phyloP scores from a whole-genome alignment of 306 rosid genomes.

The Begonia masoniana region DNA sequence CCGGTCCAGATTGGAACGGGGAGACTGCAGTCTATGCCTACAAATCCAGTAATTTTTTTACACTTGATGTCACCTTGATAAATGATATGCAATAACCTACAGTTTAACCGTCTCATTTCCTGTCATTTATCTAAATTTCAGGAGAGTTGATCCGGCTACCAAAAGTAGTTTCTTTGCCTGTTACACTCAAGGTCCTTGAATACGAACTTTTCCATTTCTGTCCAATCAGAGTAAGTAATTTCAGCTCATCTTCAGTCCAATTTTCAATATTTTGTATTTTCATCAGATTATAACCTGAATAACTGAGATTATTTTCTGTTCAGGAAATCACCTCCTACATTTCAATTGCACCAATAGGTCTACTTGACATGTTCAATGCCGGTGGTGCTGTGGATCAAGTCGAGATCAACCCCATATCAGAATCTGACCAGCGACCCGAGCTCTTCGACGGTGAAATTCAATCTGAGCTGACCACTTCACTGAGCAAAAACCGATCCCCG shows the following conservation, averaged over 20 bases:
- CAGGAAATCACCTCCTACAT: conserved; percentile 50
- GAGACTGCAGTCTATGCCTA: conserved; percentile 49
- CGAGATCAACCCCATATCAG: conserved; percentile 20
- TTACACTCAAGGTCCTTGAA: conserved; percentile 65
- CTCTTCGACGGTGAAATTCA: conserved; percentile 27
- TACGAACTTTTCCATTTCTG: conserved; percentile 81
- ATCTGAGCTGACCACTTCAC: conserved; percentile 24
- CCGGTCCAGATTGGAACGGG: conserved; percentile 65
- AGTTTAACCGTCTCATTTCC: background rate
- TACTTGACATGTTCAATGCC: conserved; percentile 71
- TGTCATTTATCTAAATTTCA: conserved; percentile 12
- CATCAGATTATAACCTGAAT: background rate
- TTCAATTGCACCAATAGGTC: conserved; percentile 74
- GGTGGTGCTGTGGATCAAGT: conserved; percentile 64
- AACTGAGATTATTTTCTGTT: conserved; percentile 1
- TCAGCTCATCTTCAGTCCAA: background rate
- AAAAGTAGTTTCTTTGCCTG: conserved; percentile 65
- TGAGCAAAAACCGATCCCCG: conserved; percentile 23
- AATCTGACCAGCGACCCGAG: conserved; percentile 23
- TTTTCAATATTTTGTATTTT: background rate
- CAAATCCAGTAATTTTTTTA: conserved; percentile 42
- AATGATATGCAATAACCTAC: background rate
- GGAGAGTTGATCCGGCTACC: conserved; percentile 72
- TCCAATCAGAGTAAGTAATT: conserved; percentile 47
- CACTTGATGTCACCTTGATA: background rate